Evolutionary conservation across 139 green algal species (phyloP).

Genomic region (Micractinium conductrix): DNA sequence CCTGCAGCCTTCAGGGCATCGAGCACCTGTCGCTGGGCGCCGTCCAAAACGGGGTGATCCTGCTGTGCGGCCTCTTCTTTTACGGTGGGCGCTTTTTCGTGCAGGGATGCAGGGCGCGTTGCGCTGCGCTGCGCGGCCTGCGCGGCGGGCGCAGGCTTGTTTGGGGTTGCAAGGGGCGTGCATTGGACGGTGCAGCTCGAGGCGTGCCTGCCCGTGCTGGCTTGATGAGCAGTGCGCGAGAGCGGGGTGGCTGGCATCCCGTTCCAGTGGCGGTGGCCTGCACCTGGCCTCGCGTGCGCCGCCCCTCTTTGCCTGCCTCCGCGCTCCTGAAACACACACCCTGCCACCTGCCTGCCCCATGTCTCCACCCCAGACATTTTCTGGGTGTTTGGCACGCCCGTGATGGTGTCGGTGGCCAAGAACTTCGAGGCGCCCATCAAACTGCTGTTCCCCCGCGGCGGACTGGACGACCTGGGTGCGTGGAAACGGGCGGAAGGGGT

Average conservation of each 20-base stretch:
- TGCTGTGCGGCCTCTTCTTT: conserved; percentile 94
- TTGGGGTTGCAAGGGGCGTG: too few relatives aligned
- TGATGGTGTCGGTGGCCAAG: conserved; percentile 87
- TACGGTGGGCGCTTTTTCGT: not conserved
- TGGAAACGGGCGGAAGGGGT: too few relatives aligned
- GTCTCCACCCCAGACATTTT: conserved; percentile 99
- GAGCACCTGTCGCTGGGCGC: conserved; percentile 93
- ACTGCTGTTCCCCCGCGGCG: conserved; percentile 84
- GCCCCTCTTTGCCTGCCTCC: too few relatives aligned
- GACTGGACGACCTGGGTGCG: conserved; percentile 12
- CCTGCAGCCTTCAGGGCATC: conserved; percentile 86
- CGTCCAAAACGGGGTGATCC: conserved; percentile 78
- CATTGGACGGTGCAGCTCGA: too few relatives aligned
- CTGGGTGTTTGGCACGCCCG: conserved; percentile 99
- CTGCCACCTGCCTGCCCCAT: not conserved
- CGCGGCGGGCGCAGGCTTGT: too few relatives aligned
- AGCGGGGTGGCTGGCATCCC: too few relatives aligned
- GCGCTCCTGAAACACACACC: too few relatives aligned
- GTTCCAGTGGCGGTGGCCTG: too few relatives aligned
- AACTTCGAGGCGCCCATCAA: conserved; percentile 99
- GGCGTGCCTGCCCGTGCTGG: too few relatives aligned
- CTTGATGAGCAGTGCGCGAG: too few relatives aligned
- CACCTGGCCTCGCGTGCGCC: too few relatives aligned
- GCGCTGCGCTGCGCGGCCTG: too few relatives aligned
- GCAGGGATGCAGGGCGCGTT: not conserved